These are phyloP conservation scores for Saccharomyces pastorianus DNA, from an alignment of 1,139 yeast genomes.

Conservation along the genomic window DNA sequence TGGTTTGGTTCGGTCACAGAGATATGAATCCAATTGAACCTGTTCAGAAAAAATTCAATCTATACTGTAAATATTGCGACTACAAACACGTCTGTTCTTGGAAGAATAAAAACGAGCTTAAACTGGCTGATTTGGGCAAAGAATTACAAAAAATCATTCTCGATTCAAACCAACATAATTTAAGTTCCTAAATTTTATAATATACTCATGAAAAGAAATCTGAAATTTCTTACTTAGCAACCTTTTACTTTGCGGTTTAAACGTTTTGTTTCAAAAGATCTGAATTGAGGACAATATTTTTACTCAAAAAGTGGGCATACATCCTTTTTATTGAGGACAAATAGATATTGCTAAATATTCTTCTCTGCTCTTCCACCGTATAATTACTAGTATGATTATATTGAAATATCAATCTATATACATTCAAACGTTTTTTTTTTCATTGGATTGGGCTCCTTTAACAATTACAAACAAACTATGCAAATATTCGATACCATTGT, in stretches of 20 bases:
- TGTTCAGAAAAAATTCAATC: slow-evolving; percentile 30
- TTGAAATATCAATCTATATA: not conserved
- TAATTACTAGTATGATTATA: not conserved
- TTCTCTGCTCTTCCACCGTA: not conserved
- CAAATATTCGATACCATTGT: too few relatives aligned
- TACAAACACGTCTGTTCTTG: slow-evolving; percentile 36
- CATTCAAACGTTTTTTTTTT: not conserved
- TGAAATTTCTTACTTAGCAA: not conserved
- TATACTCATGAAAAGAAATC: not conserved
- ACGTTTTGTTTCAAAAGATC: not conserved
- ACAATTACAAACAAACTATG: not conserved
- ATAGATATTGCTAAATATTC: too few relatives aligned
- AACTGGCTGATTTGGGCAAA: not conserved
- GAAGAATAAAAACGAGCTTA: slow-evolving; percentile 15
- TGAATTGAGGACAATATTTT: too few relatives aligned
- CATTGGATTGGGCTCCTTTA: not conserved
- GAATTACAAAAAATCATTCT: not conserved
- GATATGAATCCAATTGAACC: slow-evolving; percentile 36
- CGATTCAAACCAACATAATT: not conserved
- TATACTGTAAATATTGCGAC: slow-evolving; percentile 47
- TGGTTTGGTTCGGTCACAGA: slow-evolving; percentile 50
- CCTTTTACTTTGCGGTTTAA: not conserved
- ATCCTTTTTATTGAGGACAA: too few relatives aligned
- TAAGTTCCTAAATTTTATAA: too few relatives aligned
- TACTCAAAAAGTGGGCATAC: too few relatives aligned